These are phyloP conservation scores for Termitomyces sp. DNA, from an alignment of 768 basidiomycete species.

Conservation along the genomic window DNA sequence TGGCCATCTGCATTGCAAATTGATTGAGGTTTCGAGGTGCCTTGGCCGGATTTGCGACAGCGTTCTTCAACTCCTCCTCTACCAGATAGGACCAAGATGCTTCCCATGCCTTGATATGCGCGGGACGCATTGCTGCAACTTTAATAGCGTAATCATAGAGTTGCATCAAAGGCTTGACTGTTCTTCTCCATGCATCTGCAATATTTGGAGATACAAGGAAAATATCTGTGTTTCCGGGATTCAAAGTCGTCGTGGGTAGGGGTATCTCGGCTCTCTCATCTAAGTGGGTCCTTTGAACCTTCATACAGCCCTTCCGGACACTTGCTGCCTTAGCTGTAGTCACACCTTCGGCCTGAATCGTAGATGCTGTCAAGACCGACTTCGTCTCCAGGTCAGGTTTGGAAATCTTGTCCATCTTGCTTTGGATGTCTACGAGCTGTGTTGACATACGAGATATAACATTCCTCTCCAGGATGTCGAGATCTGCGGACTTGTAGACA, in stretches of 20 bases:
- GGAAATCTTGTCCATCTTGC: slow-evolving; percentile 24
- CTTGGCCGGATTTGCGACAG: slow-evolving; percentile 24
- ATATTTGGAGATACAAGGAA: slow-evolving; percentile 27
- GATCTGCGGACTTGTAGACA: slow-evolving; percentile 53
- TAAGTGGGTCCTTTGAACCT: slow-evolving; percentile 9
- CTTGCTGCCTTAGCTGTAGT: slow-evolving; percentile 13
- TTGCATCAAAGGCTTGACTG: slow-evolving; percentile 28
- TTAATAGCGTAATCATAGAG: slow-evolving; percentile 36
- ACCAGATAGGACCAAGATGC: slow-evolving; percentile 52
- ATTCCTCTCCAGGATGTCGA: slow-evolving; percentile 66
- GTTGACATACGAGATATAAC: slow-evolving; percentile 49
- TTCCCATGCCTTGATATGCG: slow-evolving; percentile 60
- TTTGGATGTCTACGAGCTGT: slow-evolving; percentile 30
- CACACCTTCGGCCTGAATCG: slow-evolving; percentile 2
- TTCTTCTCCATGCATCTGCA: slow-evolving; percentile 33
- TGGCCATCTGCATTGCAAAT: slow-evolving; percentile 49
- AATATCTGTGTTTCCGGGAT: slow-evolving; percentile 13
- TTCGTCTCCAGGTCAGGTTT: slow-evolving; percentile 17
- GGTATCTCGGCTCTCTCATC: slow-evolving; percentile 3
- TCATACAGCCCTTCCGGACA: slow-evolving; percentile 11
- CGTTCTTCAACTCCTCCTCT: slow-evolving; percentile 38
- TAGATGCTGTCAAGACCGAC: slow-evolving; percentile 7
- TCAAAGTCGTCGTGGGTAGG: slow-evolving; percentile 8
- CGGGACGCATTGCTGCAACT: slow-evolving; percentile 44
- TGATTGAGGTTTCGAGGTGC: slow-evolving; percentile 40